These are phyloP conservation scores for Globisporangium solare DNA, from an alignment of 352 stramenopile species.

Conservation along the genomic window DNA sequence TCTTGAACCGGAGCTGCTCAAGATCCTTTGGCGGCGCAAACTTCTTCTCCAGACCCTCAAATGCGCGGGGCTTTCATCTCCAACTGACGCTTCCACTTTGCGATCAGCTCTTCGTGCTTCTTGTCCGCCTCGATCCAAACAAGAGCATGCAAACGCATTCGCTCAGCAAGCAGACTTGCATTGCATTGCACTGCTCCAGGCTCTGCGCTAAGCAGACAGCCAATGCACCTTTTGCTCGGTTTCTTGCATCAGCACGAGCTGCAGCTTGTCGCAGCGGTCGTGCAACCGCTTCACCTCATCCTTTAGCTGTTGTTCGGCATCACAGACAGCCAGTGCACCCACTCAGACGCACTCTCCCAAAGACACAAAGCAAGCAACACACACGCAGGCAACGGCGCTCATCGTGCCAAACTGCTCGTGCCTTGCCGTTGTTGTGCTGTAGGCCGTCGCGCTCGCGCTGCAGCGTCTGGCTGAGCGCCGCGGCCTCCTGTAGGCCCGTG, in stretches of 20 bases:
- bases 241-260: conserved; percentile 73
- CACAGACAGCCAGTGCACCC: too few relatives aligned
- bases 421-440: conserved; percentile 53
- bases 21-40: conserved; percentile 77
- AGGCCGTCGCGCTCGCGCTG: conserved; percentile 71
- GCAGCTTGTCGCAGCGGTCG: conserved; percentile 79
- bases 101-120: conserved; percentile 77
- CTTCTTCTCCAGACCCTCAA: conserved; percentile 80
- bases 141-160: too few relatives aligned
- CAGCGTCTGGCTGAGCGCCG: conserved; percentile 70
- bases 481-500: conserved; percentile 79
- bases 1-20: conserved; percentile 76
- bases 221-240: conserved; percentile 67
- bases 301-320: conserved; percentile 33
- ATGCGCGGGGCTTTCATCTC: conserved; percentile 76
- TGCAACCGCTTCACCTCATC: conserved; percentile 59
- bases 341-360: too few relatives aligned
- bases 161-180: too few relatives aligned
- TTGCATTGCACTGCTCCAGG: too few relatives aligned
- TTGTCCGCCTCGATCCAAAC: conserved; percentile 59
- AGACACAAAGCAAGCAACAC: background rate
- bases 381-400: background rate
- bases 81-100: conserved; percentile 82
- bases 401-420: background rate
- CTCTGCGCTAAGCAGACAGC: too few relatives aligned